Evolutionary conservation across 805 yeast species (phyloP), one percentile per base, ranked within the genome.

Genomic region (Saccharomycopsis microspora): DNA sequence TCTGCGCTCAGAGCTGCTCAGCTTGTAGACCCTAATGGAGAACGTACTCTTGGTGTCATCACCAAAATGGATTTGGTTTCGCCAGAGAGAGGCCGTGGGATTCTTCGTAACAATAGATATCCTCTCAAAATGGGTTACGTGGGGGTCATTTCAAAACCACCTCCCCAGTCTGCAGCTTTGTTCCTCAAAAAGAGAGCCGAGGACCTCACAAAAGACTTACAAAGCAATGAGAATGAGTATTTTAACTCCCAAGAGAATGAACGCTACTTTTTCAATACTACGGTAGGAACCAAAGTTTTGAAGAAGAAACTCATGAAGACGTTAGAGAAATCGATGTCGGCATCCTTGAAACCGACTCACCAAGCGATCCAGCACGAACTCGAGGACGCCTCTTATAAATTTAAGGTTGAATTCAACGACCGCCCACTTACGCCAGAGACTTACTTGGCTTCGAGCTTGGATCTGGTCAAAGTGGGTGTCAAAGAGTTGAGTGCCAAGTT

Each of bases 111-210:
- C 64, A 78, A 74, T 54, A 85, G 81, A 58, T 94, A 94, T 58
- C 97, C 98, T 0, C 68, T 93, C 52, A 80, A 75, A 57, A 85
- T 93, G 95, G 99, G 99, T 0, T 93, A 93, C 61, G 97, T 93
- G 27, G 99, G 99, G 49, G 97, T 94, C n/a, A 82, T 94, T 19
- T 85, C 97, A 1, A 84, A 78, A 55, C 74, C 85, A 0, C 95
- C 93, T 5, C 34, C 41, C 4, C 27, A 30, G 19, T 29, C 43
- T 32, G 32, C 46, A 30, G 30, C 46, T 52, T 61, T 8, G 62
- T 70, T 31, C 56, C 64, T 11, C 56, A 61, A 39, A 54, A 49
- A 50, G 36, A 36, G 31, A 36, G 19, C 35, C 9, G 5, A 32
- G 9, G 44, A 47, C 54, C 73, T 70, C 54, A 57, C 59, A 45